Evolutionary conservation across 306 rosid species (phyloP), one percentile per base, ranked within the genome.

Genomic region (Pterocarpus santalinus): DNA sequence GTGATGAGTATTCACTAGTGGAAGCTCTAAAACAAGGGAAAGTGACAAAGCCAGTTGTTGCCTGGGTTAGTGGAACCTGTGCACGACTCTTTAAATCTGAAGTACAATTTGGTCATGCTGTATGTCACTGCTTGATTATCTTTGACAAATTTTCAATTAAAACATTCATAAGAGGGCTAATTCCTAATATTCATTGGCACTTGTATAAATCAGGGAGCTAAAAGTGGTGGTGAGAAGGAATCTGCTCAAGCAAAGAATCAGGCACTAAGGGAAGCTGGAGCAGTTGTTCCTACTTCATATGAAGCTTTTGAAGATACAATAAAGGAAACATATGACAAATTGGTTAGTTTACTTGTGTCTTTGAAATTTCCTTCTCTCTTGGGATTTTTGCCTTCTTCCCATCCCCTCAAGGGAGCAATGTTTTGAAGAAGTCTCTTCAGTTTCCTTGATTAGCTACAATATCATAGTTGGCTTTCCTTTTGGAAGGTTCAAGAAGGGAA

Each of bases 1-100:
- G 85, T 46, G 98, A 94, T 78, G 98, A 94, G 85, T 94, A 94
- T 85, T 94, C 98, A 63, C 85, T 94, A 44, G 97, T 94, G 67
- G 97, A 94, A 85, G 97, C 97, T 82, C 76, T 94, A 60, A 90
- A 92, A 80, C 92, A 90, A 77, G 94, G 98, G 75, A 94, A 94
- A 79, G 92, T 94, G 77, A 85, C 82, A n/a, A 94, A 94, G 77
- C 98, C 95, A 47, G 90, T 94, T 79, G 97, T 89, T 83, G 98
- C 98, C 38, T 94, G 98, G 98, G 98, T 94, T 86, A 94, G 98
- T 69, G 97, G 98, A 75, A 94, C 98, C 82, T 94, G 98, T 86
- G 98, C 98, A 76, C 89, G 88, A 33, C 95, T 94, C 52, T 94
- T 94, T 86, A 92, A 94, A 86, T 94, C 97, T 2, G 97, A 91